Conservation (phyloP, 1,284 basidiomycete species). For the Malassezia vespertilionis region DNA sequence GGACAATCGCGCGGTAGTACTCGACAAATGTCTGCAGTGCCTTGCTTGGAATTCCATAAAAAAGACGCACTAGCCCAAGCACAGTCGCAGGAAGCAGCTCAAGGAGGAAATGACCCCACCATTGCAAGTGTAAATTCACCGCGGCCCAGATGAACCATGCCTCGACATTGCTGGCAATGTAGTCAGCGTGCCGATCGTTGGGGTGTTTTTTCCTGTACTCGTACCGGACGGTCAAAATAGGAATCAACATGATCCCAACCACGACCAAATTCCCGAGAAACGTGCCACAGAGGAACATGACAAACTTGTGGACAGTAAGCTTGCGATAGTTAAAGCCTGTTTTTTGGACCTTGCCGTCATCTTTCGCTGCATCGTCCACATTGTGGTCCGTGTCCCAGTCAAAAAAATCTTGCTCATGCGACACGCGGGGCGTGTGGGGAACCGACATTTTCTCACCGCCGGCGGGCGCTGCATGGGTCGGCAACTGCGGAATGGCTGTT, state of each 20-base stretch:
- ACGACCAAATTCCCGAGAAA: conserved; percentile 42
- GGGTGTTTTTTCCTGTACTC: conserved; percentile 24
- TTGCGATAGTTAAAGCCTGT: conserved; percentile 23
- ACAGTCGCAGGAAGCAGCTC: conserved; percentile 34
- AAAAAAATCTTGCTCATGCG: conserved; percentile 33
- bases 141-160: conserved; percentile 46
- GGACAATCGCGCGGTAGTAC: conserved; percentile 37
- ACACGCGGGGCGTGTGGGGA: too few species aligned
- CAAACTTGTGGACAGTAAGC: conserved; percentile 24
- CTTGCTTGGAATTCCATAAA: conserved; percentile 37
- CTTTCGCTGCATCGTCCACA: conserved; percentile 20
- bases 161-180: conserved; percentile 38
- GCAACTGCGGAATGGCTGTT: too few species aligned
- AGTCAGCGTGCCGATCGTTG: conserved; percentile 23
- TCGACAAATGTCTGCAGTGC: conserved; percentile 27
- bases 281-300: conserved; percentile 29
- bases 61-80: conserved; percentile 24
- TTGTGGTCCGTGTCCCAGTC: conserved; percentile 43
- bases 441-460: too few species aligned
- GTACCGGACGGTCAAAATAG: conserved; percentile 36
- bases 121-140: conserved; percentile 38
- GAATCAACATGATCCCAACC: conserved; percentile 25
- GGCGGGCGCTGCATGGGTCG: too few species aligned
- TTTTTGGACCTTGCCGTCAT: conserved; percentile 23
- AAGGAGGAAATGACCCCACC: conserved; percentile 40